Base-by-base conservation (phyloP, 108 stramenopile species). In the Cylindrotheca closterium region DNA sequence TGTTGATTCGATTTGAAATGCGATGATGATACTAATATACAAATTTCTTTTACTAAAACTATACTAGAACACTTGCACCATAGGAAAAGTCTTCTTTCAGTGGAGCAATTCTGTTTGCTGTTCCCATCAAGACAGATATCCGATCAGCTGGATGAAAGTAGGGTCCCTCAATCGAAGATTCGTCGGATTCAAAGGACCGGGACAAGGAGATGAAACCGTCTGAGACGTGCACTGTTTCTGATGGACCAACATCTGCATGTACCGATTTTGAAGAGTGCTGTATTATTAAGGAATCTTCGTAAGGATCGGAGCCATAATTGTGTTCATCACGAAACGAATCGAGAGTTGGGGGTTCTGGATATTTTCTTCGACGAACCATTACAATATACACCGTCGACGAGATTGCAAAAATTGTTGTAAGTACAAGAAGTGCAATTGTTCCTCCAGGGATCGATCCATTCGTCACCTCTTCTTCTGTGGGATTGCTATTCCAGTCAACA, bases 41-140 rank as follows among this genome's bases (percentile, higher is more conserved):
- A 42, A 42, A 7, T 10, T 7, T 42, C 10, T 42, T 7, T 7
- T 42, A 15, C 37, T 10, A 15, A 15, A 42, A 42, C 61, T 55
- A 71, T 26, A 71, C 29, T 29, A 71, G 47, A 21, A 71, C 56
- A 3, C 60, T 52, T 32, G 61, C 61, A n/a, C 70, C 70, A 2
- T 51, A 54, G 26, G 61, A 62, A 50, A 53, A 71, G 30, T 63
- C 62, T 28, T 71, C 70, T 10, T 25, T 30, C 18, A 71, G 55
- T 0, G 70, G 70, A 19, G 61, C 55, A 42, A 71, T 55, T 27
- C 48, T n/a, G 32, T 63, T 71, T 21, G 55, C 45, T 12, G 62
- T 63, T 2, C 70, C 62, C 18, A 71, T 59, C 25, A 71, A 24
- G 0, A 63, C 30, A 2, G 70, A 26, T 58, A 58, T 25, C 19